Base-by-base conservation (phyloP, 2,329 filamentous ascomycete species). In the Ophioceras dolichostomum region DNA sequence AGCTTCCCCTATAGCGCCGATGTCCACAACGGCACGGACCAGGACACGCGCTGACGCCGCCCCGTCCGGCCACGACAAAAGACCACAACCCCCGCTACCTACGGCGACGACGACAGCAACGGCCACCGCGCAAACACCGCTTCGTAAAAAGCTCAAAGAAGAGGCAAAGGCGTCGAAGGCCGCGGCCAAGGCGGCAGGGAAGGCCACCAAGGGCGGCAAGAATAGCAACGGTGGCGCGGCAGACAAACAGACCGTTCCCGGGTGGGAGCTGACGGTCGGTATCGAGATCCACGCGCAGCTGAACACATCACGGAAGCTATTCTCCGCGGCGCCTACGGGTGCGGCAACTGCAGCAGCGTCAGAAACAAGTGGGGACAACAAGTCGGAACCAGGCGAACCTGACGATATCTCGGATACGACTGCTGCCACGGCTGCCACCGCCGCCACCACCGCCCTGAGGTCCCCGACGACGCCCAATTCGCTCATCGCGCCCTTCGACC, bases 261-360 rank as follows among this genome's bases (percentile, higher is more conserved):
- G 79, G 24, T 98, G 91, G 91, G 85, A 95, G 57, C 66, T 96
- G 50, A 95, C 89, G 0, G 86, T 96, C 20, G 91, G 91, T 43
- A 88, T 98, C 47, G 91, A 98, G 63, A 91, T 98, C 45, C 91
- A 98, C 55, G 91, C 91, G 16, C 89, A 96, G 60, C 69, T 98
- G 51, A 94, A 96, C 58, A 91, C 88, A 0, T 68, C 74, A 4
- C 70, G 72, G 51, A 98, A 98, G 61, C 74, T 98, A 39, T 98
- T 98, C 63, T 96, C 91, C 2, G 57, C 71, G 27, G 80, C 80
- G 10, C 57, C 64, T 10, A 78, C 77, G 0, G 75, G 80, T 12
- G 22, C 22, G 8, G 22, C 22, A 7, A n/a, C n/a, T n/a, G n/a
- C n/a, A n/a, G n/a, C n/a, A n/a, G n/a, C n/a, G n/a, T n/a, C n/a